Evolutionary conservation across 352 stramenopile genomes (phyloP).

Genomic region (Phytophthora pseudosyringae): DNA sequence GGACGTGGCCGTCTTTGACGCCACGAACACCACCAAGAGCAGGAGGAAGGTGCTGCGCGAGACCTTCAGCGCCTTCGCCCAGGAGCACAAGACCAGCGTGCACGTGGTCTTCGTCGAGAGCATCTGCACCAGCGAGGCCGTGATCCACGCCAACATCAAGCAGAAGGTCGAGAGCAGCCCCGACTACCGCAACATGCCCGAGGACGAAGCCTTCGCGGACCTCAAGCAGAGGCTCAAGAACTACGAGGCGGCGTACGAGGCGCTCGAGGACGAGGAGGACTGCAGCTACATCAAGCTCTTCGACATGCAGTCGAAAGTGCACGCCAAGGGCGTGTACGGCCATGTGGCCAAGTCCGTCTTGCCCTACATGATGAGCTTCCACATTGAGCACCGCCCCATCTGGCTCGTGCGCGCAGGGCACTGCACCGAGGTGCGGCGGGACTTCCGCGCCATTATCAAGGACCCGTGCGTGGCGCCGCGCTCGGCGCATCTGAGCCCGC

Average conservation of each 20-base stretch:
- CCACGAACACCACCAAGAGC: slow-evolving; percentile 88
- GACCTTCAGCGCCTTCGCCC: slow-evolving; percentile 65
- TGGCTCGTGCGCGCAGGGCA: slow-evolving; percentile 93
- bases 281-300: slow-evolving; percentile 93
- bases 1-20: slow-evolving; percentile 92
- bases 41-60: slow-evolving; percentile 62
- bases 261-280: slow-evolving; percentile 83
- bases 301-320: slow-evolving; percentile 87
- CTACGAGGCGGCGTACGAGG: slow-evolving; percentile 89
- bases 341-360: slow-evolving; percentile 93
- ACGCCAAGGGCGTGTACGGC: slow-evolving; percentile 87
- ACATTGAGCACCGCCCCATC: slow-evolving; percentile 93
- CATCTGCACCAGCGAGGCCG: slow-evolving; percentile 93
- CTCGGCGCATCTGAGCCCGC: slow-evolving; percentile 85
- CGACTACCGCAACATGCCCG: slow-evolving; percentile 82
- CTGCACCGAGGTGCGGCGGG: slow-evolving; percentile 69
- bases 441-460: slow-evolving; percentile 74
- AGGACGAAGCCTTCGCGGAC: slow-evolving; percentile 77
- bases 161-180: slow-evolving; percentile 80
- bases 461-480: slow-evolving; percentile 79
- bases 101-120: slow-evolving; percentile 94
- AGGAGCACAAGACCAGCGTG: slow-evolving; percentile 70
- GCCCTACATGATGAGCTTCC: slow-evolving; percentile 95
- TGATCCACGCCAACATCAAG: slow-evolving; percentile 86
- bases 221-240: slow-evolving; percentile 87